phyloP scores from a whole-genome alignment of 345 rosid species.

The Punica granatum region DNA sequence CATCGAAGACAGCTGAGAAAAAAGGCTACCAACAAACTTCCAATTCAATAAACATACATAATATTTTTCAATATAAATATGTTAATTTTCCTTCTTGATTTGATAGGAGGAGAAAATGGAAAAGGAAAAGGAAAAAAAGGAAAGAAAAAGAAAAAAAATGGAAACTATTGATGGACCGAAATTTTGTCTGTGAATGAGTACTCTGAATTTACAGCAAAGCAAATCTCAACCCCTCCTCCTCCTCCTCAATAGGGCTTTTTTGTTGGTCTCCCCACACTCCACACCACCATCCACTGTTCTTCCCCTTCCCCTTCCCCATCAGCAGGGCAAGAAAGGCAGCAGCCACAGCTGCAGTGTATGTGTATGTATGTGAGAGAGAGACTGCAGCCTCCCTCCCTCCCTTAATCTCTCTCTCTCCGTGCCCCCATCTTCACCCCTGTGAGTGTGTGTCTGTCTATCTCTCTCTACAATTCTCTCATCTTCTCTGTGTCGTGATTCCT shows the following conservation, averaged over 20 bases:
- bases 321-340: background rate
- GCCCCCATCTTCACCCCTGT: background rate
- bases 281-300: conserved; percentile 1
- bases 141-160: background rate
- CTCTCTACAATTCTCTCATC: background rate
- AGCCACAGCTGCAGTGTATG: background rate
- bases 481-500: background rate
- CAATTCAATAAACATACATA: conserved; percentile 1
- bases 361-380: background rate
- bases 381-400: background rate
- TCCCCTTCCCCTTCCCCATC: background rate
- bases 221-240: conserved; percentile 1
- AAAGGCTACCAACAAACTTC: background rate
- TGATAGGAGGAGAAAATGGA: no score
- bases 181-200: background rate
- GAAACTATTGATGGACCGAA: background rate
- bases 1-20: background rate
- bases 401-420: background rate
- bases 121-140: no score
- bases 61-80: no score
- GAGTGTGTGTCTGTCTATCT: no score
- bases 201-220: background rate
- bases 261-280: background rate
- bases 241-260: conserved; percentile 2
- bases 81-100: background rate